These are phyloP conservation scores for Boletus semigastroideus DNA, from an alignment of 1,284 basidiomycete species.

Conservation along the genomic window DNA sequence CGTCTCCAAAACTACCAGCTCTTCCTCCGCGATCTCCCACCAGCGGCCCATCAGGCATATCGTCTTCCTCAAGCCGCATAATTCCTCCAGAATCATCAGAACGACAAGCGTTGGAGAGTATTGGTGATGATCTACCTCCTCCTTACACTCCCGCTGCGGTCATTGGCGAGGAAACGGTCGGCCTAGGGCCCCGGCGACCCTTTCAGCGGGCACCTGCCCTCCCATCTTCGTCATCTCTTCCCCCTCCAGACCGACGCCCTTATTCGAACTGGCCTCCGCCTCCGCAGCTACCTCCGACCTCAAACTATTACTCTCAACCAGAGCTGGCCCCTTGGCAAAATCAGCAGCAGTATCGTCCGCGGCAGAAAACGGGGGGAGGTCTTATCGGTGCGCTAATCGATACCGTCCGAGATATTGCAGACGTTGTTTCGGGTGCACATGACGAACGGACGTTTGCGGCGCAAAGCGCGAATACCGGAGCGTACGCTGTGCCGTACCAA, in stretches of 20 bases:
- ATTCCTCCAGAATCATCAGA: not conserved
- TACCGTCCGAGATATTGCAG: conserved; percentile 30
- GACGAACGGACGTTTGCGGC: conserved; percentile 16
- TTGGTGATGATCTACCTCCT: conserved; percentile 57
- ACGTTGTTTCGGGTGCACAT: conserved; percentile 24
- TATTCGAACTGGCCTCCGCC: conserved; percentile 1
- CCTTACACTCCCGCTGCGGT: conserved; percentile 63
- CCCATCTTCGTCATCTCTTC: conserved; percentile 1
- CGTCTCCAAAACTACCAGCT: conserved; percentile 6
- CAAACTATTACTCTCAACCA: not conserved
- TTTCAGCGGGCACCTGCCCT: conserved; percentile 48
- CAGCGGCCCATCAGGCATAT: not conserved
- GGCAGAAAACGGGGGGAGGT: conserved; percentile 20
- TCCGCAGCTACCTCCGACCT: not conserved
- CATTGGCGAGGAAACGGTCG: conserved; percentile 59
- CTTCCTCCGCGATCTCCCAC: conserved; percentile 1
- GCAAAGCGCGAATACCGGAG: conserved; percentile 14
- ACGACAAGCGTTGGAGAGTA: not conserved
- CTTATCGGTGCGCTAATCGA: conserved; percentile 29
- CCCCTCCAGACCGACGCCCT: not conserved
- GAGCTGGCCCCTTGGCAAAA: conserved; percentile 18
- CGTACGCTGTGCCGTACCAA: conserved; percentile 22
- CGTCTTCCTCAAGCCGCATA: not conserved
- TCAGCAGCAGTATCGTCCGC: conserved; percentile 17
- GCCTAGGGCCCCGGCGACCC: conserved; percentile 60